Evolutionary conservation across 2,329 filamentous ascomycete species (phyloP).

Genomic region (Aspergillus udagawae): DNA sequence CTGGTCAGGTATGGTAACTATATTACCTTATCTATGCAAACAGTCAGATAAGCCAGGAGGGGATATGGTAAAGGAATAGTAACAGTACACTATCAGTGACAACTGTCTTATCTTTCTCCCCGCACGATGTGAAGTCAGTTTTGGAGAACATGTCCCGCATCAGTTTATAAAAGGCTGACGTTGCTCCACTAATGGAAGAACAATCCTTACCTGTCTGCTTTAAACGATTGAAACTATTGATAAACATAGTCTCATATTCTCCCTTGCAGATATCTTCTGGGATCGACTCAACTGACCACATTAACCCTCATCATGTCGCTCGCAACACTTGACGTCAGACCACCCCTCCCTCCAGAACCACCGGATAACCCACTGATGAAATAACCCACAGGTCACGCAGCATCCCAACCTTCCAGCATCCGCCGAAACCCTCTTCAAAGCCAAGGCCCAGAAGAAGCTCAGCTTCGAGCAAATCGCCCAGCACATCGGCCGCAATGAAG

Average conservation of each 20-base stretch:
- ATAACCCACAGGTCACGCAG: conserved; percentile 24
- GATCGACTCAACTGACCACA: neutral
- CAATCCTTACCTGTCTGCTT: neutral
- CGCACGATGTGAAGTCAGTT: neutral
- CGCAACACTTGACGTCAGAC: neutral
- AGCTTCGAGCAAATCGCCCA: conserved; percentile 75
- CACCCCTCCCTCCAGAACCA: neutral
- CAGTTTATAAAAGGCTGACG: neutral
- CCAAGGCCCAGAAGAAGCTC: conserved; percentile 71
- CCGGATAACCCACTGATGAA: neutral
- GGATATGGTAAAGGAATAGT: neutral
- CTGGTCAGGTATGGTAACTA: neutral
- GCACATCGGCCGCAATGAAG: conserved; percentile 72
- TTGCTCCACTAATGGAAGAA: neutral
- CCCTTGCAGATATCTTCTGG: neutral
- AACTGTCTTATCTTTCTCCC: neutral
- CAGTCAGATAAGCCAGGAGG: too few species aligned
- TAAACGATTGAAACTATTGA: neutral
- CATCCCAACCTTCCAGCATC: conserved; percentile 64
- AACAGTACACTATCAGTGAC: neutral
- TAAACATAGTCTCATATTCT: neutral
- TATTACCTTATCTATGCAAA: neutral
- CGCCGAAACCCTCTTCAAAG: conserved; percentile 70
- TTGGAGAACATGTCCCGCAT: neutral
- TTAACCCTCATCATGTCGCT: neutral